These are phyloP conservation scores for Pistacia integerrima DNA, from an alignment of 345 rosid genomes.

Conservation along the genomic window DNA sequence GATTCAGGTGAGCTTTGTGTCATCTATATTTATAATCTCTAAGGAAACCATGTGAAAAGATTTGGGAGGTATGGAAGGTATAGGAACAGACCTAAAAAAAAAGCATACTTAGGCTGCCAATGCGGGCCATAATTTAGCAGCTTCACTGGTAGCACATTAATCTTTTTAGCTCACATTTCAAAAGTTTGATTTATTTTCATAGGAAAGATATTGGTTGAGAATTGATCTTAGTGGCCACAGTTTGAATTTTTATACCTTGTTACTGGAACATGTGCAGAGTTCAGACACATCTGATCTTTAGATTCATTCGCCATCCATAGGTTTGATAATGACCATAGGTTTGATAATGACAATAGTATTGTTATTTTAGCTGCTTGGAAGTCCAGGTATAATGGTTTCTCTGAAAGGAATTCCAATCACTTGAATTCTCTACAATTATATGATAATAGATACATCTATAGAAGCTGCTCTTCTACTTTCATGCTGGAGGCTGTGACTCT, in stretches of 20 bases:
- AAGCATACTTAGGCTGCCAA: neutral
- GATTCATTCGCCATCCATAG: neutral
- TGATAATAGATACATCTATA: neutral
- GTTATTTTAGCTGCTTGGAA: neutral
- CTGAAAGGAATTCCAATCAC: neutral
- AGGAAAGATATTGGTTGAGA: neutral
- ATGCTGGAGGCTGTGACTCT: neutral
- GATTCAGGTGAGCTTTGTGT: slow-evolving; percentile 74
- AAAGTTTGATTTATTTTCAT: neutral
- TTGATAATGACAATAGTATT: neutral
- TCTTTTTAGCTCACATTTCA: neutral
- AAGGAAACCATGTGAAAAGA: neutral
- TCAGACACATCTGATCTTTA: neutral
- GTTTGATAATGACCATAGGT: neutral
- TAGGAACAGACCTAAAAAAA: neutral
- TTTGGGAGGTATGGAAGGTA: neutral
- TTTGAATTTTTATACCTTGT: neutral
- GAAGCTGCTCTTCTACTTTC: neutral
- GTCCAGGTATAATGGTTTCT: neutral
- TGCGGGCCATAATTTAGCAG: neutral
- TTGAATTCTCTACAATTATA: neutral
- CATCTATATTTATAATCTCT: slow-evolving; percentile 22
- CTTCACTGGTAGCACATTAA: neutral
- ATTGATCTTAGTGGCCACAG: neutral
- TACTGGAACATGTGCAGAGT: neutral